Evolutionary conservation across 306 rosid genomes (phyloP), one percentile per base, ranked within the genome.

Genomic region (Vigna nakashimae): DNA sequence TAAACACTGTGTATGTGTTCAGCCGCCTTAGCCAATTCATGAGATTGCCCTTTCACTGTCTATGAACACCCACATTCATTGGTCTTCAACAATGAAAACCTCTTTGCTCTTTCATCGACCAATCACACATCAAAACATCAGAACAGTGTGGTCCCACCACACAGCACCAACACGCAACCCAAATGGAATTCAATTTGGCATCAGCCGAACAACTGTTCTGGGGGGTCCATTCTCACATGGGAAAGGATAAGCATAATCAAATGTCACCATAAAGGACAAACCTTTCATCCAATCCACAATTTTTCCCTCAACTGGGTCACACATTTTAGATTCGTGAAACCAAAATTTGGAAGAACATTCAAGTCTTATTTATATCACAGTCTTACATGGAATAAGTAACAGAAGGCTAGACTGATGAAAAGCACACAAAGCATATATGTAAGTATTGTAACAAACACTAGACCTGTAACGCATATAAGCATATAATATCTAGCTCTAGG

Each of bases 341-440:
- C 40, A 11, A 51, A 48, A 59, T 20, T 26, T 14, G 17, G 32
- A 43, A 34, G 51, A 65, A 28, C 26, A n/a, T 7, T 18, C 65
- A 75, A 78, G 17, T 30, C 73, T 86, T 86, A 88, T 83, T 86
- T 84, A 88, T 83, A 73, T 83, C 81, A 83, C 89, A 83, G 40
- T 76, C 52, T 56, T 83, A 76, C 78, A 83, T 56, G 10, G 18
- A 78, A 62, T 63, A 81, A 13, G 28, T 16, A 74, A 52, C 40
- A 76, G 45, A 82, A 17, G 58, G 62, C 72, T 73, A 58, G 16
- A 71, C 67, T 53, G 15, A 38, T 15, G 32, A 59, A 14, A 14
- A 51, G 55, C 55, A 28, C 12, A 64, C 28, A 60, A 3, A 6
- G 48, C 34, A 69, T 57, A 83, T 63, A 83, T 63, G 76, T 65